Evolutionary conservation across 306 rosid genomes (phyloP).

Genomic region (Ormosia emarginata): DNA sequence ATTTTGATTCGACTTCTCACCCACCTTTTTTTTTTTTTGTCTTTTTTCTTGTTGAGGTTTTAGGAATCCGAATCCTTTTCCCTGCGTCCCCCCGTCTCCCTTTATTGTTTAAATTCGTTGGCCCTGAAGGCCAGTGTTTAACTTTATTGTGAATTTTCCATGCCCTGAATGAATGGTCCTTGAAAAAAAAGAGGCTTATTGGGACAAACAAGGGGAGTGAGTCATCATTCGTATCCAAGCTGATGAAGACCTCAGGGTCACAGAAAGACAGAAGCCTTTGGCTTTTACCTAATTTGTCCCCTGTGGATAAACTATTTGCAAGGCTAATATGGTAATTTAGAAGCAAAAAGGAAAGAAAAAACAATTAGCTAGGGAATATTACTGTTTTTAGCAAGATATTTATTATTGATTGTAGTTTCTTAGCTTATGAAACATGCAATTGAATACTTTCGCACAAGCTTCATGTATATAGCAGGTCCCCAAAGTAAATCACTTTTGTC

Average conservation of each 20-base stretch:
- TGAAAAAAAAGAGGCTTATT: neutral
- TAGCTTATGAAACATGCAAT: slow-evolving; percentile 10
- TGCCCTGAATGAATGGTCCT: slow-evolving; percentile 21
- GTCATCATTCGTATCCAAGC: neutral
- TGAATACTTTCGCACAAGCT: neutral
- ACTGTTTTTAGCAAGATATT: neutral
- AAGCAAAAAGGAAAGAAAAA: neutral
- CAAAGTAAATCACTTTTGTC: neutral
- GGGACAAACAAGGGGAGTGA: neutral
- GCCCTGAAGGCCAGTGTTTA: slow-evolving; percentile 21
- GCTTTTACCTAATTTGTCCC: slow-evolving; percentile 4
- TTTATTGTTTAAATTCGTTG: neutral
- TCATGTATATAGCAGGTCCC: neutral
- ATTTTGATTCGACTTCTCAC: slow-evolving; percentile 8
- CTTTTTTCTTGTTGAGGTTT: neutral
- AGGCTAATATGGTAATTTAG: neutral
- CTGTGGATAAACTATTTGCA: neutral
- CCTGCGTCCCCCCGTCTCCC: neutral
- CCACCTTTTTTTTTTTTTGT: neutral
- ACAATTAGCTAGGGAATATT: neutral
- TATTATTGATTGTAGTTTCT: neutral
- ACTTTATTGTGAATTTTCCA: slow-evolving; percentile 32
- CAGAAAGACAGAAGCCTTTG: neutral
- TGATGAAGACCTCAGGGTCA: neutral
- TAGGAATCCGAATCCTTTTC: slow-evolving; percentile 23